Conservation (phyloP, 2,329 filamentous ascomycete genomes). For the Gaeumannomyces sp. region DNA sequence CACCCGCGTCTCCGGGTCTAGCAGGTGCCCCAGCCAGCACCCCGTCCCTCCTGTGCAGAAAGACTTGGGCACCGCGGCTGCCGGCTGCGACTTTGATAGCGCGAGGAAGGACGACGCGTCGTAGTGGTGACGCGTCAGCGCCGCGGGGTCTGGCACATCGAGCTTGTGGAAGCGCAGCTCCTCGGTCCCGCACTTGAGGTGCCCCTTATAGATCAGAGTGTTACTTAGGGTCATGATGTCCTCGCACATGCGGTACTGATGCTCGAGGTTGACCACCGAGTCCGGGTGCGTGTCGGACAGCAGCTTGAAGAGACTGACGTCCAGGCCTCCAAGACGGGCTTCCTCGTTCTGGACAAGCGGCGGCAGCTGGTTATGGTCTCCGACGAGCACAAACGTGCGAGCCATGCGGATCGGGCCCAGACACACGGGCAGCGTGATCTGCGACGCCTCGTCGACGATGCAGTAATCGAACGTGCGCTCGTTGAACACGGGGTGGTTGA, state of each 20-base stretch:
- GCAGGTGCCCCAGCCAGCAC: conserved; percentile 73
- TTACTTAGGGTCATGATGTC: conserved; percentile 96
- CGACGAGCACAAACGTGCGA: conserved; percentile 86
- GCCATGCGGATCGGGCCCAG: conserved; percentile 91
- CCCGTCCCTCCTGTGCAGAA: conserved; percentile 12
- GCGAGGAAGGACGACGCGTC: conserved; percentile 38
- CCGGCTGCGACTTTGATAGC: conserved; percentile 30
- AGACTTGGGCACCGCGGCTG: conserved; percentile 10
- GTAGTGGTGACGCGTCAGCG: conserved; percentile 54
- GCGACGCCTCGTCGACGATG: conserved; percentile 95
- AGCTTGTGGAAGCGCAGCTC: conserved; percentile 66
- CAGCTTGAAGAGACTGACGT: conserved; percentile 89
- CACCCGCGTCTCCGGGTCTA: conserved; percentile 67
- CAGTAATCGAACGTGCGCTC: conserved; percentile 94
- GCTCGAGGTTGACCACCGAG: conserved; percentile 85
- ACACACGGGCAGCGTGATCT: conserved; percentile 93
- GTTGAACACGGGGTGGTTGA: conserved; percentile 82
- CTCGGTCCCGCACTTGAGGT: conserved; percentile 80
- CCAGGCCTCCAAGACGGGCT: conserved; percentile 77
- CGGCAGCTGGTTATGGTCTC: conserved; percentile 93
- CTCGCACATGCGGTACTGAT: conserved; percentile 97
- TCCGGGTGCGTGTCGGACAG: conserved; percentile 82
- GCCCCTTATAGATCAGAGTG: conserved; percentile 84
- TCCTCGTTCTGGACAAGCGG: conserved; percentile 90
- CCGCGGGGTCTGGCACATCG: conserved; percentile 58